phyloP scores from a whole-genome alignment of 495 filamentous ascomycete species.

The Lepidopterella palustris region DNA sequence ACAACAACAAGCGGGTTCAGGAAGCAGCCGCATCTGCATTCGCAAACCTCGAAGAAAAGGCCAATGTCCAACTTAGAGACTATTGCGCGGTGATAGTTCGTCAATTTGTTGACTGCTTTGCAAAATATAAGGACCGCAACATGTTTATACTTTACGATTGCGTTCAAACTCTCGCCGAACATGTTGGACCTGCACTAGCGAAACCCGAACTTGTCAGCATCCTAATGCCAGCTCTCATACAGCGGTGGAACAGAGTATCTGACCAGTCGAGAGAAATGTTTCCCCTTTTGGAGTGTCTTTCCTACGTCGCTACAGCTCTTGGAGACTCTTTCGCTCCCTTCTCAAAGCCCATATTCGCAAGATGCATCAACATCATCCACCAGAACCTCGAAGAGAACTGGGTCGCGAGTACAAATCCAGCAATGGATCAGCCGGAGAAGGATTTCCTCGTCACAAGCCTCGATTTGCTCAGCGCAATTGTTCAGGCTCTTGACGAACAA shows the following conservation, averaged over 20 bases:
- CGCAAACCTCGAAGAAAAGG: constrained; percentile 91
- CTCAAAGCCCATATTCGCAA: constrained; percentile 71
- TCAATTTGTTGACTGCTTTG: constrained; percentile 89
- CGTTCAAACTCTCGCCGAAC: constrained; percentile 92
- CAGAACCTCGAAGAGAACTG: constrained; percentile 75
- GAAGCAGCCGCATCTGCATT: constrained; percentile 95
- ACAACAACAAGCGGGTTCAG: constrained; percentile 95
- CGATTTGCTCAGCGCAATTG: constrained; percentile 87
- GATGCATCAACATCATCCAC: constrained; percentile 87
- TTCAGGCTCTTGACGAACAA: constrained; percentile 75
- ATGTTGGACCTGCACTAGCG: constrained; percentile 72
- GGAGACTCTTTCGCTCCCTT: constrained; percentile 77
- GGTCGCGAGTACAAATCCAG: constrained; percentile 53
- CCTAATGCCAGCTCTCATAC: constrained; percentile 91
- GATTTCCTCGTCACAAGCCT: constrained; percentile 96
- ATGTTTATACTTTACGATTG: constrained; percentile 99
- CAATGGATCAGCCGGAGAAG: constrained; percentile 80
- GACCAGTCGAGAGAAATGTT: constrained; percentile 93
- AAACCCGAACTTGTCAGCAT: constrained; percentile 70
- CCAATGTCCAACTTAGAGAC: constrained; percentile 66
- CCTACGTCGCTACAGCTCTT: constrained; percentile 85
- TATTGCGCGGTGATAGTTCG: constrained; percentile 87
- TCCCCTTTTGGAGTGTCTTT: constrained; percentile 88
- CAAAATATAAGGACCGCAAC: constrained; percentile 94
- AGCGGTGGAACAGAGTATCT: constrained; percentile 77